Conservation (phyloP, 768 basidiomycete species). For the Tulasnella sp. region DNA sequence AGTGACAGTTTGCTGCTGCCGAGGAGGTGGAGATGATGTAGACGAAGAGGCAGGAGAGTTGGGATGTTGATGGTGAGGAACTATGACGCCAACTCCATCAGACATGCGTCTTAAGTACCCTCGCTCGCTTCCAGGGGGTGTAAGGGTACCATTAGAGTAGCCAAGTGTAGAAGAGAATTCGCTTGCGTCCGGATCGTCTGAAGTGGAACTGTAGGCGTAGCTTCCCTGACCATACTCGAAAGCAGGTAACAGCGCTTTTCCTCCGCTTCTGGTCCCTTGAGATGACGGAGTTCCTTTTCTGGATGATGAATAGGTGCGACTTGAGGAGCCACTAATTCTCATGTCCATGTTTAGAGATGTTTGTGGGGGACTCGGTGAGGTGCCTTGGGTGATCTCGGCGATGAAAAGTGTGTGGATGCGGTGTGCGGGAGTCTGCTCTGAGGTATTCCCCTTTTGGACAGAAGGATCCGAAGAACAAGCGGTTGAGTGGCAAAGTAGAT, state of each 20-base stretch:
- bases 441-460: neutral
- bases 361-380: neutral
- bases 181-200: neutral
- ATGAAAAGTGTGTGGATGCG: neutral
- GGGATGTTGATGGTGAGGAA: neutral
- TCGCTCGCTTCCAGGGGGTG: neutral
- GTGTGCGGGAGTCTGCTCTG: neutral
- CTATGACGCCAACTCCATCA: neutral
- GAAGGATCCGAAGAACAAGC: neutral
- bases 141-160: neutral
- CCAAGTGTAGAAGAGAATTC: neutral
- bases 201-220: neutral
- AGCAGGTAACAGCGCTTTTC: neutral
- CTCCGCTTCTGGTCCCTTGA: neutral
- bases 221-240: neutral
- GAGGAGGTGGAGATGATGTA: neutral
- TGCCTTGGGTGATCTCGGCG: neutral
- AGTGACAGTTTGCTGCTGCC: neutral
- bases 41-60: neutral
- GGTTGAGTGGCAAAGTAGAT: neutral
- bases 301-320: neutral
- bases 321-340: neutral
- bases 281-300: neutral
- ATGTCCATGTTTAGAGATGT: neutral
- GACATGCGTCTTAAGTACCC: neutral